Base-by-base conservation (phyloP, 345 rosid species). In the Syzygium aromaticum region DNA sequence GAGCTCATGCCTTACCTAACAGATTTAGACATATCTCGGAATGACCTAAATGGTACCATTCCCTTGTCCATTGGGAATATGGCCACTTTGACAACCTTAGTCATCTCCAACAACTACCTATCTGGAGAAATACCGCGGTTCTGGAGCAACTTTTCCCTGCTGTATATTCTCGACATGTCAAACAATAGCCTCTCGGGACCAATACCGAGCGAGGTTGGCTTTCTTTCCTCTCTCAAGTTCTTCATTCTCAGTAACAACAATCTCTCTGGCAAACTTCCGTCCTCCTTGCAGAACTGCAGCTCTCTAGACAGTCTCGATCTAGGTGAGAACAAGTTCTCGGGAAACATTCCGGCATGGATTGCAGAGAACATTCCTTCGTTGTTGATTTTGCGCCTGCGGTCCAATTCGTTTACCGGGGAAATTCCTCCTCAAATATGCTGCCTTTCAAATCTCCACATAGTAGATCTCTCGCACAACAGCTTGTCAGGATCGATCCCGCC, bases 161-260 rank as follows among this genome's bases (percentile, higher is more conserved):
- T 63, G 10, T 63, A 28, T n/a, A n/a, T 63, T 63, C 73, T 63
- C 3, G 73, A 63, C 73, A 14, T n/a, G 38, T n/a, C 73, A 14
- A 63, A 63, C 19, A 63, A 63, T 6, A 6, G 19, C 38, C 73
- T 63, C n/a, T 63, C 5, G 2, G 77, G 40, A 15, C 91, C 85
- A 54, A 92, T 92, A 51, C 94, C 93, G 1, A 28, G 77, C 0
- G 77, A 63, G 77, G 40, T 63, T 1, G 1, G 77, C 77, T 63
- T 63, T 30, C 77, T 63, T 63, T 63, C 77, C 77, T 63, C 21
- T 28, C 77, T 63, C 40, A 3, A 1, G 77, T 63, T 63, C 40
- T 2, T 63, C 3, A 28, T 28, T 1, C 40, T 63, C 0, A 28
- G 21, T 63, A 30, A 28, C 21, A 63, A 28, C 77, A 89, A 59